Conservation (phyloP, 257 asterid species). For the Solanum sejunctum region DNA sequence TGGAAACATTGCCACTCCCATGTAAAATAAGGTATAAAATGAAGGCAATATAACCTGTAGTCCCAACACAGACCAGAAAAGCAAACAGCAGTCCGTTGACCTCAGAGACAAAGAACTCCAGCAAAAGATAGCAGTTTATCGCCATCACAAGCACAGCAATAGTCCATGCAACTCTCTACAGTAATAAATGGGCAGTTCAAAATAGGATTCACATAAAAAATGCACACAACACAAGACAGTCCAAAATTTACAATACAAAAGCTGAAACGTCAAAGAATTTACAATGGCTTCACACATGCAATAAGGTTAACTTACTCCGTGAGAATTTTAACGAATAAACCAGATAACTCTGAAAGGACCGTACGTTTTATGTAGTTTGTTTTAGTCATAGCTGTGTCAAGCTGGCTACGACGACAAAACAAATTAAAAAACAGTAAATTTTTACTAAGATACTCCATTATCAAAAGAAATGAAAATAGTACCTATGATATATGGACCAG, state of each 20-base stretch:
- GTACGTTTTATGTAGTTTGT: not conserved
- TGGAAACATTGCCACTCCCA: constrained; percentile 29
- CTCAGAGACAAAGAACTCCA: constrained; percentile 69
- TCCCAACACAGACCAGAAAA: constrained; percentile 37
- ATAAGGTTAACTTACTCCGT: not conserved
- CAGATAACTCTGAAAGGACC: not conserved
- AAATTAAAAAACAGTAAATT: not conserved
- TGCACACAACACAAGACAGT: not conserved
- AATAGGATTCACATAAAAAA: not conserved
- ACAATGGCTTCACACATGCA: not conserved
- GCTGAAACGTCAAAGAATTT: not conserved
- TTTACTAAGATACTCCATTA: not conserved
- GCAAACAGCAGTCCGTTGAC: constrained; percentile 53
- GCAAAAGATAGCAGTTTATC: constrained; percentile 82
- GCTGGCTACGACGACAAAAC: not conserved
- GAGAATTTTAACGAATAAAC: not conserved
- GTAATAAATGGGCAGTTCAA: not conserved
- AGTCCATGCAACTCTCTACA: constrained; percentile 81
- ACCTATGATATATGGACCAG: not conserved
- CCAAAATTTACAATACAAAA: not conserved
- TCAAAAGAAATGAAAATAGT: not conserved
- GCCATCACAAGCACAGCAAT: constrained; percentile 86
- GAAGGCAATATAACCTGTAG: constrained; percentile 58
- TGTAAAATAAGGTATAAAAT: constrained; percentile 62
- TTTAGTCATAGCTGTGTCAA: not conserved